Base-by-base conservation (phyloP, 495 filamentous ascomycete species). In the Aspergillus homomorphus region DNA sequence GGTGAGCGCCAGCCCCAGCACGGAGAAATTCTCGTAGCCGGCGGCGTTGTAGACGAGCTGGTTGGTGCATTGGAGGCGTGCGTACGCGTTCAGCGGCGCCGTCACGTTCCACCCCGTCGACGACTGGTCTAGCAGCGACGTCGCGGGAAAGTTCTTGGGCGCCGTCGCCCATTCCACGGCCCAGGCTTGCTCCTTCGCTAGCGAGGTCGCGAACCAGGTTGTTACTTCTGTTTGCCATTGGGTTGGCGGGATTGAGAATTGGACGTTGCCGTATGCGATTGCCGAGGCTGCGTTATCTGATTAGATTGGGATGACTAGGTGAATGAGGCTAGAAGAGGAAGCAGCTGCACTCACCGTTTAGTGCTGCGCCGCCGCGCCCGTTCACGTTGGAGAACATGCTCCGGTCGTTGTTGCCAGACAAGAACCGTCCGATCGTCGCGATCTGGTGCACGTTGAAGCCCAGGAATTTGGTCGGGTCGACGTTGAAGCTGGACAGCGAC, bases 221-320 rank as follows among this genome's bases (percentile, higher is more conserved):
- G 55, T 52, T 8, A 72, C 66, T 49, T 73, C 69, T 3, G 62
- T 59, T 48, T 64, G 61, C 71, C 71, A 75, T 56, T 75, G 72
- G 45, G 59, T 69, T 1, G 62, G 38, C 0, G 69, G 71, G 10
- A 70, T 50, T 7, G 18, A 30, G n/a, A 59, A 62, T 23, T 51
- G 46, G 14, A 60, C 6, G 5, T 28, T 53, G 23, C 21, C 23
- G 45, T 49, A 60, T 10, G 22, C 46, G 26, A 28, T 28, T 28
- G 26, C 3, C 4, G 26, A 28, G 26, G 26, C 26, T 28, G 26
- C n/a, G n/a, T n/a, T n/a, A n/a, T n/a, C n/a, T n/a, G 15, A 24
- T 6, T 23, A 21, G 15, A 51, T 51, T 21, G 16, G 20, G 46
- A 21, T 22, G 4, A 51, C n/a, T 23, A 4, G 18, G 24, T 0